These are phyloP conservation scores for Cystobasidium sp. DNA, from an alignment of 1,284 basidiomycete genomes.

Conservation along the genomic window DNA sequence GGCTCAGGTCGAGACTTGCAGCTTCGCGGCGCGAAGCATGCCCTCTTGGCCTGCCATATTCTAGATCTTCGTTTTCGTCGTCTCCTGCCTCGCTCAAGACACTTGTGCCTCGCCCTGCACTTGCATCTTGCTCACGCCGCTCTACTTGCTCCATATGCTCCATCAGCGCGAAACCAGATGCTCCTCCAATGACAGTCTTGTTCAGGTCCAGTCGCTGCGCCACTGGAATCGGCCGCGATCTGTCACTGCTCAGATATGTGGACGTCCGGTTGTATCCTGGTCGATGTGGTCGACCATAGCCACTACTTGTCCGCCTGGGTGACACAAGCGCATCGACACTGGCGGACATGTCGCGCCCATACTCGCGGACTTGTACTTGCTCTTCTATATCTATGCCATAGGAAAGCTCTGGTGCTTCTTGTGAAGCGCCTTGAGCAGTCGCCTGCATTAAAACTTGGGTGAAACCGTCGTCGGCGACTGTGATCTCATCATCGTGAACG, in stretches of 20 bases:
- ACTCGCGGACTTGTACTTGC: not conserved
- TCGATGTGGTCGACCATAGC: not conserved
- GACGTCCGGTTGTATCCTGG: conserved; percentile 13
- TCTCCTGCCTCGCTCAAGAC: conserved; percentile 19
- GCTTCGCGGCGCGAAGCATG: conserved; percentile 21
- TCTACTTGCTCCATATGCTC: conserved; percentile 41
- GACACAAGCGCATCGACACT: conserved; percentile 16
- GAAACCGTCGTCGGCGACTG: conserved; percentile 68
- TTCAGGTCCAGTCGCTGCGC: conserved; percentile 32
- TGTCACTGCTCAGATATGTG: not conserved
- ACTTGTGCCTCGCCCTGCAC: not conserved
- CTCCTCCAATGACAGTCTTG: conserved; percentile 19
- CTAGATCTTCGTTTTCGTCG: not conserved
- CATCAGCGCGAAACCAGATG: conserved; percentile 40
- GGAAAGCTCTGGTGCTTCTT: conserved; percentile 3
- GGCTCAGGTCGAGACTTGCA: conserved; percentile 29
- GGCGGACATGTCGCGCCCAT: conserved; percentile 7
- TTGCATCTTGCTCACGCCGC: conserved; percentile 27
- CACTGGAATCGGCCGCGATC: conserved; percentile 31
- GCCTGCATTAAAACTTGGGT: conserved; percentile 55
- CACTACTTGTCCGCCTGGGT: conserved; percentile 6
- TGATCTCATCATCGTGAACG: conserved; percentile 82
- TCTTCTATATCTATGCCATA: not conserved
- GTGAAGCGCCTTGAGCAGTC: not conserved
- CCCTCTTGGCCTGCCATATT: conserved; percentile 1